Percentiles rank a stretch among this genome's conserved stretches.
These are phyloP conservation scores for Bipolaris sorokiniana DNA, from an alignment of 2,329 filamentous ascomycete genomes.

Conservation along the genomic window DNA sequence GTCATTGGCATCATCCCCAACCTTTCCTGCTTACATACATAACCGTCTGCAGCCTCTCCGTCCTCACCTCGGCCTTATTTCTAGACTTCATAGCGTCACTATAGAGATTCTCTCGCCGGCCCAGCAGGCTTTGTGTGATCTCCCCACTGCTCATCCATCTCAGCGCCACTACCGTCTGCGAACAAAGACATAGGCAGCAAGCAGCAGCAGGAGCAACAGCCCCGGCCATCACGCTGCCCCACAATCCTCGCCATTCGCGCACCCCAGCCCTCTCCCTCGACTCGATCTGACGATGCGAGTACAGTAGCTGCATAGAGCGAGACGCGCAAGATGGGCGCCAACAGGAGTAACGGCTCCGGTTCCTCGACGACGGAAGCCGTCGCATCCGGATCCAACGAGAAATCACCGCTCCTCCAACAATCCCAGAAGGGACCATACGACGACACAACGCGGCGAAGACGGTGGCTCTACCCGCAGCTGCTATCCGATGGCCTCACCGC, in stretches of 20 bases:
- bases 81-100: background rate
- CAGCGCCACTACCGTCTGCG: background rate
- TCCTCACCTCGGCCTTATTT: constrained; percentile 11
- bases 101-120: constrained; percentile 1
- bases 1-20: constrained; percentile 46
- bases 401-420: constrained; percentile 67
- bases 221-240: constrained; percentile 13
- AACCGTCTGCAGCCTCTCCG: constrained; percentile 4
- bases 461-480: constrained; percentile 67
- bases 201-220: constrained; percentile 2
- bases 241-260: constrained; percentile 51
- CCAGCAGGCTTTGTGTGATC: background rate
- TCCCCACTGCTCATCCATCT: background rate
- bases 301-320: constrained; percentile 37
- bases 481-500: constrained; percentile 75
- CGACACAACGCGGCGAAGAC: constrained; percentile 46
- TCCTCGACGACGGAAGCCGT: constrained; percentile 36
- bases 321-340: constrained; percentile 41
- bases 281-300: constrained; percentile 45
- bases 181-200: background rate
- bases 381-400: constrained; percentile 63
- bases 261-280: constrained; percentile 29
- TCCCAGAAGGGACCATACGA: constrained; percentile 34
- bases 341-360: constrained; percentile 25
- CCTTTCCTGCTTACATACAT: constrained; percentile 7